Evolutionary conservation across 768 basidiomycete genomes (phyloP).

Genomic region (Suillus subaureus): DNA sequence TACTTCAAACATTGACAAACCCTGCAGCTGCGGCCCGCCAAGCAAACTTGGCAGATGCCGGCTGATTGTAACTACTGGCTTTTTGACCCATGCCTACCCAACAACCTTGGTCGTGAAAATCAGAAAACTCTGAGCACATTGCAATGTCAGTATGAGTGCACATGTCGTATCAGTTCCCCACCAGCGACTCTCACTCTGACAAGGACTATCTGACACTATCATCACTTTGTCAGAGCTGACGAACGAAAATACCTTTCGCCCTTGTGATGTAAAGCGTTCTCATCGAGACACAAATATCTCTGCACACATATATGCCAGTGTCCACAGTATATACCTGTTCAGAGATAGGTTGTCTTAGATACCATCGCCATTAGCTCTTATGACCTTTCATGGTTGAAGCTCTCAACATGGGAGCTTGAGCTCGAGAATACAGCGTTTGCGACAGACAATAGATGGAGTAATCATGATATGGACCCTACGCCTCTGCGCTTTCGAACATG

Average conservation of each 20-base stretch:
- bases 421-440: constrained; percentile 59
- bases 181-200: not conserved
- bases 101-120: not conserved
- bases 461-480: constrained; percentile 80
- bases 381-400: constrained; percentile 27
- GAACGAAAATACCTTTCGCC: not conserved
- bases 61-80: not conserved
- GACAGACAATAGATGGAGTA: constrained; percentile 61
- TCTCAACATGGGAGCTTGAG: constrained; percentile 49
- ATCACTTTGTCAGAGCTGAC: not conserved
- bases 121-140: not conserved
- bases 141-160: not conserved
- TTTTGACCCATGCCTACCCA: not conserved
- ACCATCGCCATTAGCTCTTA: not conserved
- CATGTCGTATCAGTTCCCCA: not conserved
- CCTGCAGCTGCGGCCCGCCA: not conserved
- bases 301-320: not conserved
- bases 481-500: constrained; percentile 62
- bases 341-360: not conserved
- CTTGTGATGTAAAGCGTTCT: not conserved
- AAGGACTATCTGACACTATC: no score
- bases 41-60: not conserved
- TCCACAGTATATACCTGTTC: not conserved
- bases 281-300: constrained; percentile 6
- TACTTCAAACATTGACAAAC: not conserved